phyloP scores from a whole-genome alignment of 345 rosid species.

The Erysimum cheiranthoides region DNA sequence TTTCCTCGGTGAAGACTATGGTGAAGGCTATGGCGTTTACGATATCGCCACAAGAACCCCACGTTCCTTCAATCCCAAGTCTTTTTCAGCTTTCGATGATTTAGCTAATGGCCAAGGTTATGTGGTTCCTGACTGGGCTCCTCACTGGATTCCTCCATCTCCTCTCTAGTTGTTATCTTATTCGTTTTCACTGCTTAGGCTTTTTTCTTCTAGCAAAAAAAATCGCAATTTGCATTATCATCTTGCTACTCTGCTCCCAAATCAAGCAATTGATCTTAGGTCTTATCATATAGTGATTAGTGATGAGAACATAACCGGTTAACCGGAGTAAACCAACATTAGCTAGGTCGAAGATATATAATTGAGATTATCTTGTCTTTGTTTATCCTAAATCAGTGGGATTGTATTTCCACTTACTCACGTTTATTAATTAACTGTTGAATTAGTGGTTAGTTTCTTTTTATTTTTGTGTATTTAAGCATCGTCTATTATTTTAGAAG shows the following conservation, averaged over 20 bases:
- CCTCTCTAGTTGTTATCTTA: neutral
- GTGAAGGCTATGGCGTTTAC: constrained; percentile 3
- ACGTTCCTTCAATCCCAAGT: constrained; percentile 12
- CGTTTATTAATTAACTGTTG: too few relatives aligned
- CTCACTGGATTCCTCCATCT: neutral
- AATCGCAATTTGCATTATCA: neutral
- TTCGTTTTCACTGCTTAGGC: neutral
- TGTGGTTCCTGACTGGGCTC: neutral
- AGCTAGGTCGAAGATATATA: too few relatives aligned
- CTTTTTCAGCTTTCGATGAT: neutral
- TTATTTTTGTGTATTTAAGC: too few relatives aligned
- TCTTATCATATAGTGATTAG: too few relatives aligned
- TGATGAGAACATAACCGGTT: too few relatives aligned
- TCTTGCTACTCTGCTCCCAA: too few relatives aligned
- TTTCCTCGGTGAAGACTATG: neutral
- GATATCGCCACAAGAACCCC: constrained; percentile 1
- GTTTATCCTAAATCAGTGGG: too few relatives aligned
- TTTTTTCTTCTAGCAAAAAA: neutral
- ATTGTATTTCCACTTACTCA: too few relatives aligned
- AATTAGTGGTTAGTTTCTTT: too few relatives aligned
- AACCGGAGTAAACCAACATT: too few relatives aligned
- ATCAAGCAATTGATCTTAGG: neutral
- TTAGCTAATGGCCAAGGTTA: neutral
- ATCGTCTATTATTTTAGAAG: too few relatives aligned
- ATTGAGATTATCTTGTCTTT: too few relatives aligned